These are phyloP conservation scores for Arthroderma uncinatum DNA, from an alignment of 2,329 filamentous ascomycete genomes.

Conservation along the genomic window DNA sequence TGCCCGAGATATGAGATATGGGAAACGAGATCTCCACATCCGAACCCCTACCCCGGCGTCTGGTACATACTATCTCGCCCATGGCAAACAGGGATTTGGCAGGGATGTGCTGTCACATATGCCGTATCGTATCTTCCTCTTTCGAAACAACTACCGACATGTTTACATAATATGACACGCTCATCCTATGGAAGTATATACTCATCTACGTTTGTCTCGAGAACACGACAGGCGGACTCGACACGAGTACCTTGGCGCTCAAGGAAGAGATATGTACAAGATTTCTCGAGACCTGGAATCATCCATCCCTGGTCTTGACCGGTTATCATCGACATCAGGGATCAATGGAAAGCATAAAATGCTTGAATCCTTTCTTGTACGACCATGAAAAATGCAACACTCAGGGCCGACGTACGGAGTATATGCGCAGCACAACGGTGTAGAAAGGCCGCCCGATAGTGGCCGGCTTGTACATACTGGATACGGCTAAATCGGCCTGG, in stretches of 20 bases:
- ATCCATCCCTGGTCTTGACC: neutral
- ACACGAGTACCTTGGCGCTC: neutral
- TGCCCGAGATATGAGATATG: neutral
- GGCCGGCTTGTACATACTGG: neutral
- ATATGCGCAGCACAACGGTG: neutral
- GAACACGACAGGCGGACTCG: neutral
- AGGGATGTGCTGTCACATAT: neutral
- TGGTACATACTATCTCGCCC: neutral
- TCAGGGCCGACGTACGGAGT: neutral
- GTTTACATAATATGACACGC: neutral
- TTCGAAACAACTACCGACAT: constrained; percentile 1
- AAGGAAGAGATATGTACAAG: neutral
- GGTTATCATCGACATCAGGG: constrained; percentile 5
- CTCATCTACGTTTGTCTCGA: neutral
- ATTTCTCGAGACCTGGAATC: neutral
- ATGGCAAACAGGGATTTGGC: constrained; percentile 3
- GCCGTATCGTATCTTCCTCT: neutral
- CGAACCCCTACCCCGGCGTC: constrained; percentile 2
- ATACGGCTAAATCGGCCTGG: neutral
- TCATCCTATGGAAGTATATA: neutral
- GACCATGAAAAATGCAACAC: neutral
- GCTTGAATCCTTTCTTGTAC: neutral
- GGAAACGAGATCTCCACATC: neutral
- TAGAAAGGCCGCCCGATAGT: neutral
- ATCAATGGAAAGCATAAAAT: constrained; percentile 3